phyloP scores from a whole-genome alignment of 148 eudicot genomes.

The Salicornia ramosissima region DNA sequence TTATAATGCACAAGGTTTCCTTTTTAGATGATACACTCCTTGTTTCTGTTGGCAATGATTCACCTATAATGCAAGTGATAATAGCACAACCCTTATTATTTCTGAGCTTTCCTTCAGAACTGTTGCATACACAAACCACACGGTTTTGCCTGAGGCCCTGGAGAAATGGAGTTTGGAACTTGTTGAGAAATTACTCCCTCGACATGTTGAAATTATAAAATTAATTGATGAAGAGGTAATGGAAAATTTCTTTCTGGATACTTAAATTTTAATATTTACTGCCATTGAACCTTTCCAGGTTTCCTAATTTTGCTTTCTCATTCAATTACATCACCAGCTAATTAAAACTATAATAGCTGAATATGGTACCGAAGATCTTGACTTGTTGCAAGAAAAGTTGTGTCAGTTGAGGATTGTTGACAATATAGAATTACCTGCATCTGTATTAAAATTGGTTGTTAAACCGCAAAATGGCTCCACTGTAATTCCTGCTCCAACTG shows the following conservation, averaged over 20 bases:
- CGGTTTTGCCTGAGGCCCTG: constrained; percentile 93
- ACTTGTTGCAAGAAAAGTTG: constrained; percentile 62
- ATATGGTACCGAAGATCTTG: constrained; percentile 69
- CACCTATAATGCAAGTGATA: constrained; percentile 1
- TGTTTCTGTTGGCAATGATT: background rate
- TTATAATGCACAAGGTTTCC: background rate
- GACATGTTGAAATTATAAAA: constrained; percentile 91
- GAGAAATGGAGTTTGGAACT: constrained; percentile 97
- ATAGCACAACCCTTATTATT: constrained; percentile 7
- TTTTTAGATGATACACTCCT: background rate
- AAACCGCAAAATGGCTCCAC: constrained; percentile 39
- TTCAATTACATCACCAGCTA: constrained; percentile 39
- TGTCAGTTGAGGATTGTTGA: constrained; percentile 81
- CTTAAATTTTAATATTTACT: background rate
- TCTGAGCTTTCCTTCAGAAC: constrained; percentile 41
- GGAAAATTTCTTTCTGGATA: background rate
- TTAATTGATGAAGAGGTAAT: constrained; percentile 82
- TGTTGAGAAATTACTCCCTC: constrained; percentile 79
- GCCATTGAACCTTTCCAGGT: background rate
- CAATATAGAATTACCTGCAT: constrained; percentile 72
- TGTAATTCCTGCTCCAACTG: constrained; percentile 19
- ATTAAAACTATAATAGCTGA: constrained; percentile 57
- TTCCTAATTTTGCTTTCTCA: constrained; percentile 8
- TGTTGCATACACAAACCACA: constrained; percentile 95
- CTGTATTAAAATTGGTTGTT: constrained; percentile 37